Conservation (phyloP, 2,329 filamentous ascomycete genomes). For the Madurella mycetomatis region DNA sequence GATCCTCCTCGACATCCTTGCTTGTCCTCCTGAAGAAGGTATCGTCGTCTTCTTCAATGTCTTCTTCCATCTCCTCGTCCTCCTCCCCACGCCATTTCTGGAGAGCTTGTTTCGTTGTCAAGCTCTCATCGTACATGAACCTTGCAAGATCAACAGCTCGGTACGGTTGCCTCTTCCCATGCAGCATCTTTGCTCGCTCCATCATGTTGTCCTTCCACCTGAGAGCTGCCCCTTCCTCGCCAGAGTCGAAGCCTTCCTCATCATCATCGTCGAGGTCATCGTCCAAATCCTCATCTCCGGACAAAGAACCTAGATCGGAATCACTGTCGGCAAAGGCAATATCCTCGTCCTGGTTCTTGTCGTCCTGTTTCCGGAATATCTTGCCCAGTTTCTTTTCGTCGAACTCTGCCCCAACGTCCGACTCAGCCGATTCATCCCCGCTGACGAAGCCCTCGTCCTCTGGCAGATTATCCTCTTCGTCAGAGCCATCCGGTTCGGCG, state of each 20-base stretch:
- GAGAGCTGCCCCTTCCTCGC: conserved; percentile 70
- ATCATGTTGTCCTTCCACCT: conserved; percentile 87
- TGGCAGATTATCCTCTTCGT: conserved; percentile 51
- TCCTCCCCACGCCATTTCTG: conserved; percentile 72
- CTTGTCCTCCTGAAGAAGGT: conserved; percentile 63
- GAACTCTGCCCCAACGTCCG: conserved; percentile 53
- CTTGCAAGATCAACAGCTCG: conserved; percentile 78
- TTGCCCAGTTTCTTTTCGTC: conserved; percentile 57
- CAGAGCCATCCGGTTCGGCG: conserved; percentile 55
- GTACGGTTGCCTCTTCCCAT: conserved; percentile 66
- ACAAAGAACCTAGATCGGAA: conserved; percentile 89
- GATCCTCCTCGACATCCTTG: conserved; percentile 62
- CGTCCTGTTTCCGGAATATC: conserved; percentile 52
- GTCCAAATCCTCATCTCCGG: conserved; percentile 48
- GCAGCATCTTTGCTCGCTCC: conserved; percentile 67
- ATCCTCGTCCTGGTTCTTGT: conserved; percentile 59
- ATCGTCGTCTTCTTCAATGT: conserved; percentile 55
- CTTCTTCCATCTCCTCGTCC: conserved; percentile 53
- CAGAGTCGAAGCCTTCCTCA: conserved; percentile 49
- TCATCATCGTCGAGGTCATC: conserved; percentile 47
- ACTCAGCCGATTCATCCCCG: conserved; percentile 48
- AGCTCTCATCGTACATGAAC: conserved; percentile 79
- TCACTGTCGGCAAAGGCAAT: conserved; percentile 93
- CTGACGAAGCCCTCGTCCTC: conserved; percentile 53
- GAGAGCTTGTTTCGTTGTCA: conserved; percentile 72